Evolutionary conservation across 1,284 basidiomycete genomes (phyloP).

Genomic region (Ganoderma sinense): DNA sequence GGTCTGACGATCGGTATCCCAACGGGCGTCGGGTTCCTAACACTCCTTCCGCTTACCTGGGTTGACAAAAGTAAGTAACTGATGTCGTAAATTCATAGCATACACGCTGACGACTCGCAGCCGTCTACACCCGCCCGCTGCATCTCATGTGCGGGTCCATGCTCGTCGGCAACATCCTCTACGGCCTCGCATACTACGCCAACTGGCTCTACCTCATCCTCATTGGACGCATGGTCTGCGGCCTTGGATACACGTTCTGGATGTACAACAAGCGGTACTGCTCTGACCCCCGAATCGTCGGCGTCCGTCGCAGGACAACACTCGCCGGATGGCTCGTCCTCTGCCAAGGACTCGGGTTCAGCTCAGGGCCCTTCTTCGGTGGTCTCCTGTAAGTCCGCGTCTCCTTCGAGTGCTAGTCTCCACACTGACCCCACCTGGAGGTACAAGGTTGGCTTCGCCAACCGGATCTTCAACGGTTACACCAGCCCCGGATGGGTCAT

Average conservation of each 20-base stretch:
- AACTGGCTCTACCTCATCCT: constrained; percentile 59
- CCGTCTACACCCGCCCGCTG: constrained; percentile 56
- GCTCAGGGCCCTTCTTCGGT: constrained; percentile 70
- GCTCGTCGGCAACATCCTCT: constrained; percentile 52
- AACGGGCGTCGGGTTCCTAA: constrained; percentile 62
- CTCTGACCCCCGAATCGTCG: constrained; percentile 71
- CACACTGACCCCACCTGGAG: constrained; percentile 21
- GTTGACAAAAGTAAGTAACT: constrained; percentile 57
- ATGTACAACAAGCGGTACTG: constrained; percentile 68
- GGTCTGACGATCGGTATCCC: constrained; percentile 78
- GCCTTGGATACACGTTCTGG: constrained; percentile 55
- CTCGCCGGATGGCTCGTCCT: constrained; percentile 71
- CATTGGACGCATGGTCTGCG: constrained; percentile 55
- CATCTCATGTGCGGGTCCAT: constrained; percentile 51
- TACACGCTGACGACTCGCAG: constrained; percentile 39
- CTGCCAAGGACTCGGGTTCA: constrained; percentile 70
- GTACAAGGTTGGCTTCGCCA: constrained; percentile 40
- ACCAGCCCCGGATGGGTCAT: constrained; percentile 76
- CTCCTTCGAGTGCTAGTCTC: background rate
- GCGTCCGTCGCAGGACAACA: constrained; percentile 67
- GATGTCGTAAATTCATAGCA: too few relatives aligned
- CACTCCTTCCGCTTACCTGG: constrained; percentile 62
- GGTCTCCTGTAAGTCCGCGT: constrained; percentile 52
- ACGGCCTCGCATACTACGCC: constrained; percentile 53
- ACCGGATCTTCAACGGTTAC: constrained; percentile 62